Conservation (phyloP, 164 flowering plant species). For the Echeveria elegans region DNA sequence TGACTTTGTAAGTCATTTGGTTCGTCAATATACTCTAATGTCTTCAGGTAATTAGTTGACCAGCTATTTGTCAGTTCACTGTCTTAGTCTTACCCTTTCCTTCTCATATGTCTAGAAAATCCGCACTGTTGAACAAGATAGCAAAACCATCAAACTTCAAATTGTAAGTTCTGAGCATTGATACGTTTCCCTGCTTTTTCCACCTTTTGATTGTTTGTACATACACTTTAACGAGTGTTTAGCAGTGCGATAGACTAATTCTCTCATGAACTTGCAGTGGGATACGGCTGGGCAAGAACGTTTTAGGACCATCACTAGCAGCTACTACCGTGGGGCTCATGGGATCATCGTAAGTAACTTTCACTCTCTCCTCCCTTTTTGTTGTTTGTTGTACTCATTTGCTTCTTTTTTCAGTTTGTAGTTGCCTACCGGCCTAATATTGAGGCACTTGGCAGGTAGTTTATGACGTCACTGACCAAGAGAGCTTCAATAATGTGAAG, state of each 20-base stretch:
- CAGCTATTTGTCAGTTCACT: no score
- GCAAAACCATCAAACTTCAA: conserved; percentile 6
- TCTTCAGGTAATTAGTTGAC: background rate
- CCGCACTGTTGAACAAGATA: conserved; percentile 4
- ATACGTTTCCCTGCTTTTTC: background rate
- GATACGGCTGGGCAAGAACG: conserved; percentile 6
- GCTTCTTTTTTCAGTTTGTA: no score
- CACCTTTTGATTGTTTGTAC: background rate
- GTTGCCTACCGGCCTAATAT: no score
- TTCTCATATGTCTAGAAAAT: background rate
- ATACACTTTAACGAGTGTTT: background rate
- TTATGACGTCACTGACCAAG: conserved; percentile 2
- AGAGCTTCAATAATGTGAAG: conserved; percentile 3
- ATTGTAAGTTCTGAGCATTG: background rate
- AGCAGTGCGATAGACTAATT: background rate
- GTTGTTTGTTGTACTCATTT: no score
- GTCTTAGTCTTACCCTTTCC: background rate
- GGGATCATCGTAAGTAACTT: background rate
- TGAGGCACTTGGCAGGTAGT: background rate
- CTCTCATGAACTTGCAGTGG: background rate
- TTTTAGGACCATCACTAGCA: conserved; percentile 6
- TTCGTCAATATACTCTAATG: background rate
- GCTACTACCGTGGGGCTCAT: conserved; percentile 4
- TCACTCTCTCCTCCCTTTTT: background rate
- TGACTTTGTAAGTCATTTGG: conserved; percentile 3